Conservation (phyloP, 2,329 filamentous ascomycete species). For the Talaromyces atroroseus region DNA sequence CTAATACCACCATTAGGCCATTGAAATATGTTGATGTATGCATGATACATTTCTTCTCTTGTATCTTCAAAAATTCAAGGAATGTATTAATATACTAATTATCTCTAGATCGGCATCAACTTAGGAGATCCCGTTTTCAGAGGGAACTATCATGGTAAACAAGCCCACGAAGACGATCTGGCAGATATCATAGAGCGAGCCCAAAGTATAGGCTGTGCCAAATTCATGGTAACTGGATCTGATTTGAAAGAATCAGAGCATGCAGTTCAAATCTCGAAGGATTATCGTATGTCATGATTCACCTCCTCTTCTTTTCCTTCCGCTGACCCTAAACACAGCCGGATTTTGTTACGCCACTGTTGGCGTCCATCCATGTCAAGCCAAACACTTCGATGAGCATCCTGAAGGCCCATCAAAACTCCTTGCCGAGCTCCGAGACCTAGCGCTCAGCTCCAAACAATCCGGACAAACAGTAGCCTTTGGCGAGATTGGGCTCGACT, state of each 20-base stretch:
- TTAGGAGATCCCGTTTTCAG: conserved; percentile 86
- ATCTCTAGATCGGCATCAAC: conserved; percentile 76
- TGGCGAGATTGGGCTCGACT: conserved; percentile 94
- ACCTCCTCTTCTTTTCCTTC: neutral
- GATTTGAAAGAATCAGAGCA: conserved; percentile 72
- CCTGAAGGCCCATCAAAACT: conserved; percentile 40
- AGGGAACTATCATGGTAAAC: conserved; percentile 75
- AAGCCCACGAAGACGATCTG: conserved; percentile 46
- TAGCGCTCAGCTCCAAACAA: conserved; percentile 58
- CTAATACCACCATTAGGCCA: conserved; percentile 2
- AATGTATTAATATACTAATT: neutral
- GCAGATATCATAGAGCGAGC: conserved; percentile 72
- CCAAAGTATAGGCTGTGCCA: conserved; percentile 70
- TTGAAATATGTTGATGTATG: conserved; percentile 46
- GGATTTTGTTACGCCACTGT: conserved; percentile 82
- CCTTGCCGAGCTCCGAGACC: conserved; percentile 54
- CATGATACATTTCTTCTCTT: conserved; percentile 14
- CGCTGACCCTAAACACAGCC: conserved; percentile 43
- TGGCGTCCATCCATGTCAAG: conserved; percentile 88
- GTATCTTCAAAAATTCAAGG: neutral
- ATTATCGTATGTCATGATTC: conserved; percentile 58
- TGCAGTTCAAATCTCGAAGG: conserved; percentile 66
- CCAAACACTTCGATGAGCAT: conserved; percentile 66
- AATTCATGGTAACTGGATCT: conserved; percentile 90
- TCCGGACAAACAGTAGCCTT: conserved; percentile 67